These are phyloP conservation scores for Plantago ovata DNA, from an alignment of 257 asterid genomes.

Conservation along the genomic window DNA sequence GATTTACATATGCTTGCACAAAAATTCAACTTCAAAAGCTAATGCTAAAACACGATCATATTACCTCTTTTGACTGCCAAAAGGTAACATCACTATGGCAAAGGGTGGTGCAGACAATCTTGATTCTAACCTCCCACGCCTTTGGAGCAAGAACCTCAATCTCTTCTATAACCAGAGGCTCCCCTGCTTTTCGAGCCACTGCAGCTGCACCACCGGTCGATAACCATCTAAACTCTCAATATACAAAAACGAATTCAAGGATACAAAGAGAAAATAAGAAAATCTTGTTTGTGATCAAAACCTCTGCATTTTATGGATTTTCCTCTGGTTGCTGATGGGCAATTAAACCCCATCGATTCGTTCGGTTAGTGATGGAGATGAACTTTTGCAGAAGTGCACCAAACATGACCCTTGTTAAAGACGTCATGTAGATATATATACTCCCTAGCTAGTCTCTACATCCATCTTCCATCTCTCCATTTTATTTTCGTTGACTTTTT, in stretches of 20 bases:
- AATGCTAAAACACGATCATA: too few relatives aligned
- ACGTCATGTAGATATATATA: too few relatives aligned
- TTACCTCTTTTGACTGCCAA: conserved; percentile 22
- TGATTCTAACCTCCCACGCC: conserved; percentile 41
- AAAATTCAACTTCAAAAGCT: too few relatives aligned
- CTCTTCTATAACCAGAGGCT: conserved; percentile 42
- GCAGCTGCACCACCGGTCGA: conserved; percentile 31
- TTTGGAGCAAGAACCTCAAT: conserved; percentile 42
- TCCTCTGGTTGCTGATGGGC: conserved; percentile 27
- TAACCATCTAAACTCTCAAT: not conserved
- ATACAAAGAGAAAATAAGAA: not conserved
- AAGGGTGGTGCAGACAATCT: conserved; percentile 25
- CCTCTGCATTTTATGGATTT: conserved; percentile 50
- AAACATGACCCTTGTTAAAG: too few relatives aligned
- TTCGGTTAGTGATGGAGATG: not conserved
- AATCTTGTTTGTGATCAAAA: not conserved
- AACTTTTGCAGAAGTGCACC: too few relatives aligned
- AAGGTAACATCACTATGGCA: conserved; percentile 28
- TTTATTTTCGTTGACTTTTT: too few relatives aligned
- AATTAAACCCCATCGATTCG: conserved; percentile 19
- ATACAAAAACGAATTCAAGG: not conserved
- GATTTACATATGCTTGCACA: too few relatives aligned
- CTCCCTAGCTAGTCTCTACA: too few relatives aligned
- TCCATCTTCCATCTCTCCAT: too few relatives aligned
- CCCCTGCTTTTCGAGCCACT: conserved; percentile 40